Base-by-base conservation (phyloP, 345 rosid genomes). In the Conringia planisiliqua region DNA sequence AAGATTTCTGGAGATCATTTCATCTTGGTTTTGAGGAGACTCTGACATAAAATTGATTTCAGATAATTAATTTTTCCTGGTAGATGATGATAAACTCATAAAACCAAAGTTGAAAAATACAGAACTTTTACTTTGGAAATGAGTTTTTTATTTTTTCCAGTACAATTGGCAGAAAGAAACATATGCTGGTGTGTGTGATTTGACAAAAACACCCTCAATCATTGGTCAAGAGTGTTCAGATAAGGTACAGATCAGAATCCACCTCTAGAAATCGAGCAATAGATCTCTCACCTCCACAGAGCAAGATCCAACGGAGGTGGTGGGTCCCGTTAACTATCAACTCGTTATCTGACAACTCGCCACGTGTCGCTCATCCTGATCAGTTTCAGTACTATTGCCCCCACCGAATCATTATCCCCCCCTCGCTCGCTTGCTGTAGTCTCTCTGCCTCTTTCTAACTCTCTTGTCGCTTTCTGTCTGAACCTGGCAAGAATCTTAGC, bases 391-490 rank as follows among this genome's bases (percentile, higher is more conserved):
- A 57, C 62, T 58, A 40, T 48, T 64, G 62, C 76, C 72, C 77
- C 76, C 77, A 64, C 77, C 72, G 76, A 71, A 57, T 77, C 80
- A 56, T 71, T 71, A 29, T 65, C 80, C 36, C 26, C 26, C 32
- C 3, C 64, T 65, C 64, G 30, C 59, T 66, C 47, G 30, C 59
- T 66, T 14, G 54, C 73, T 51, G 67, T 58, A 17, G 36, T 75
- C 50, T 43, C 71, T 61, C 65, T 73, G 64, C 18, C 40, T 55
- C 26, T 47, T 32, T 50, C 6, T 47, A 35, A 5, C 22, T 24
- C 56, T 51, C 80, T 77, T 63, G 76, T 77, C 80, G 43, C 76
- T 77, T 63, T 76, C 80, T 77, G 76, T 76, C 75, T 69, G 58
- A 69, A 76, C 78, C 73, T 58, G 68, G 43, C 61, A 39, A 36